These are phyloP conservation scores for Aspergillus ochraceoroseus DNA, from an alignment of 2,329 filamentous ascomycete genomes.

Conservation along the genomic window DNA sequence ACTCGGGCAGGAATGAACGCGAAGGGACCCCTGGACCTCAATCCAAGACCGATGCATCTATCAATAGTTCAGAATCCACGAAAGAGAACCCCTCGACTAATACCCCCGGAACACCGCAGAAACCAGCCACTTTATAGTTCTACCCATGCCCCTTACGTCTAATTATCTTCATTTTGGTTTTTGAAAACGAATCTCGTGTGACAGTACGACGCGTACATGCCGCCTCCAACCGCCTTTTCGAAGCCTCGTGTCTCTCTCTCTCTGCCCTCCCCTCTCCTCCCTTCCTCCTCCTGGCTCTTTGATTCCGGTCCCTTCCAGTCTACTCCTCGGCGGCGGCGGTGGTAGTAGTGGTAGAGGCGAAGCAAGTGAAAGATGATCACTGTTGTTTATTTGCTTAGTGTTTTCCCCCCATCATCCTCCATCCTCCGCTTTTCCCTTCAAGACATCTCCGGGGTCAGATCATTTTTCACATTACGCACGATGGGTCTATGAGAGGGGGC, in stretches of 20 bases:
- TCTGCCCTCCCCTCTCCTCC: constrained; percentile 17
- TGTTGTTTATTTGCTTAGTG: constrained; percentile 1
- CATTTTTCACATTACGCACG: constrained; percentile 15
- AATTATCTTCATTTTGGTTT: constrained; percentile 20
- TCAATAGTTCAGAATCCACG: constrained; percentile 35
- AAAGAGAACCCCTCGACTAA: constrained; percentile 28
- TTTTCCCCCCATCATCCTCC: constrained; percentile 7
- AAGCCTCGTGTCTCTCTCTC: constrained; percentile 21
- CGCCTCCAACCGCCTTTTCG: constrained; percentile 16
- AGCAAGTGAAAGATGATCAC: constrained; percentile 9
- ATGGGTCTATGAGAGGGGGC: constrained; percentile 15
- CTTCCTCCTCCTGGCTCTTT: constrained; percentile 15
- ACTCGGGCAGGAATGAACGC: constrained; percentile 41
- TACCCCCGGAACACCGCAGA: constrained; percentile 23
- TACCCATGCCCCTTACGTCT: constrained; percentile 14
- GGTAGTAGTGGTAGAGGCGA: constrained; percentile 13
- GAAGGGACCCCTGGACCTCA: constrained; percentile 52
- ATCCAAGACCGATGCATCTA: constrained; percentile 24
- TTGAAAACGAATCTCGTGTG: constrained; percentile 21
- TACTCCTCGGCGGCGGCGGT: no score
- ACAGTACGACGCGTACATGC: constrained; percentile 19
- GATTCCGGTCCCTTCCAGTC: constrained; percentile 10
- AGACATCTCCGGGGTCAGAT: constrained; percentile 6
- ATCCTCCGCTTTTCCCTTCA: constrained; percentile 3
- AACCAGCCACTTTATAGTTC: constrained; percentile 29